Conservation (phyloP, 2,329 filamentous ascomycete genomes). For the Teratosphaeria epicoccoides region DNA sequence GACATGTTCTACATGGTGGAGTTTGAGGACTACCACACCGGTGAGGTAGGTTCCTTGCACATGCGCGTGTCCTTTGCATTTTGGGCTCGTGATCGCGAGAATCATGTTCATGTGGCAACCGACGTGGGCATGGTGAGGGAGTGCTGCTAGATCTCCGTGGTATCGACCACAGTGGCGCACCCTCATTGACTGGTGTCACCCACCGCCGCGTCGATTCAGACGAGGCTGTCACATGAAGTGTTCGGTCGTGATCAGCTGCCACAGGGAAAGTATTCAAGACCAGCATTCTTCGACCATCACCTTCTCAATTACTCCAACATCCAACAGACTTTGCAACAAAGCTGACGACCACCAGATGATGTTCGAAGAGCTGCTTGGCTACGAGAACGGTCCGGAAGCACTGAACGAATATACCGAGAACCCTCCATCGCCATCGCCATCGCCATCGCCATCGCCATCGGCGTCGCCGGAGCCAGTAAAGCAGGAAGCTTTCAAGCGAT, state of each 20-base stretch:
- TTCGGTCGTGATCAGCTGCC: background rate
- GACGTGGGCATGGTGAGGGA: background rate
- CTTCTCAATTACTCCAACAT: background rate
- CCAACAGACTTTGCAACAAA: background rate
- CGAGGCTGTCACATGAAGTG: background rate
- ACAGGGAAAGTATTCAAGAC: background rate
- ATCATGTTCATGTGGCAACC: background rate
- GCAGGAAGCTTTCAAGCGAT: background rate
- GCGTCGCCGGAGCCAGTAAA: background rate
- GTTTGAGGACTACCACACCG: slow-evolving; percentile 30
- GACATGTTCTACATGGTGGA: slow-evolving; percentile 31
- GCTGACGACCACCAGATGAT: slow-evolving; percentile 29
- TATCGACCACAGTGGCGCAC: background rate
- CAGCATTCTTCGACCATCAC: background rate
- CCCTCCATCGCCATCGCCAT: slow-evolving; percentile 6
- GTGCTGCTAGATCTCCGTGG: background rate
- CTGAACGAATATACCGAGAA: slow-evolving; percentile 31
- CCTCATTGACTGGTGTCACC: background rate
- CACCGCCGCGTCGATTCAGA: background rate
- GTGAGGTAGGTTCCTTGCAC: slow-evolving; percentile 29
- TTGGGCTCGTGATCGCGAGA: background rate
- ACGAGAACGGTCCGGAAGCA: slow-evolving; percentile 38
- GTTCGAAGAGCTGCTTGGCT: slow-evolving; percentile 34
- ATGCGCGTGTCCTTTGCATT: background rate
- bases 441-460: background rate